Base-by-base conservation (phyloP, 441 rosid genomes). In the Erodium texanum region DNA sequence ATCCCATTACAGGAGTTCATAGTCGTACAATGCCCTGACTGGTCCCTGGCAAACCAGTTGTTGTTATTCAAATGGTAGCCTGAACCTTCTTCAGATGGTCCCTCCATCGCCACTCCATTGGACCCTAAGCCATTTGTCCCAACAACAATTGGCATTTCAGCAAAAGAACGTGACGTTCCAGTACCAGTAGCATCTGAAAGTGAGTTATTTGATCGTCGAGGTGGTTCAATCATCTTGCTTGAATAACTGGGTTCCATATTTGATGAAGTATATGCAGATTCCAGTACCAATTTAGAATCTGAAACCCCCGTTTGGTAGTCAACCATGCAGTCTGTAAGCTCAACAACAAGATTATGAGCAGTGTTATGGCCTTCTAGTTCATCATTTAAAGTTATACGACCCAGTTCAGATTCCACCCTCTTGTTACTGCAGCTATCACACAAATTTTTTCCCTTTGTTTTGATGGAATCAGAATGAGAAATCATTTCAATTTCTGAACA, bases 51-150 rank as follows among this genome's bases (percentile, higher is more conserved):
- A 75, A 86, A 74, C 96, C 96, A 93, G 72, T 70, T 82, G 67
- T 75, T 82, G 65, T 80, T 83, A 80, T 87, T 82, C 78, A 87
- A 78, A 64, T 75, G 82, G 79, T 81, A 87, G 67, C 77, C 78
- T 0, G 85, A 79, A 66, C 82, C 77, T 65, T 86, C 96, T 76
- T 87, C 95, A 74, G 96, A 89, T 72, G 96, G 95, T 58, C 93
- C 97, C 80, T 90, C 97, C 84, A 80, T 73, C 63, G 96, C 83
- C 77, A 79, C 75, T 77, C 83, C 86, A 83, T 71, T 70, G 23
- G 75, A 54, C 70, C 79, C 82, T 18, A 72, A 71, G 72, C 81
- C 84, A 80, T 77, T 80, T 61, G 80, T 70, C 70, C 80, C 83
- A 68, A 65, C 69, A 66, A 70, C 76, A 29, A 71, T 64, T 43